Evolutionary conservation across 2,329 filamentous ascomycete species (phyloP).

Genomic region (Nemania sp.): DNA sequence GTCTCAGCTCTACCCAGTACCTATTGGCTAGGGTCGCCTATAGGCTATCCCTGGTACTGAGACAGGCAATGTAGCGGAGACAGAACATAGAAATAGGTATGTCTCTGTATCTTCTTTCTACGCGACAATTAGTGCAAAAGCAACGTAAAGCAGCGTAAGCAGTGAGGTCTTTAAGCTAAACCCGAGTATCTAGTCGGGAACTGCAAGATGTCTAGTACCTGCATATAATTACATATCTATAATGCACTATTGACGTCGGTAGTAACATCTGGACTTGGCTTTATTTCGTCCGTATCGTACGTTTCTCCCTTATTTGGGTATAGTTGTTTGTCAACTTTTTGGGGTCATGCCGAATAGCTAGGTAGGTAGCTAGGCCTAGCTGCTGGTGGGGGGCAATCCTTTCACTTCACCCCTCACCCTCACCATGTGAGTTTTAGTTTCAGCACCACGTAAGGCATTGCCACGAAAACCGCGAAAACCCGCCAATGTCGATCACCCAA

Average conservation of each 20-base stretch:
- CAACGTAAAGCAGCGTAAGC: background rate
- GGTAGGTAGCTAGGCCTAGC: no score
- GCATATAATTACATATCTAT: background rate
- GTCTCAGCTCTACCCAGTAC: conserved; percentile 18
- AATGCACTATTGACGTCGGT: background rate
- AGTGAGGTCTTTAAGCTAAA: background rate
- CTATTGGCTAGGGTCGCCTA: background rate
- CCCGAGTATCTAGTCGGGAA: background rate
- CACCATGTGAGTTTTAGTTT: conserved; percentile 18
- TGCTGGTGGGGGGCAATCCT: background rate
- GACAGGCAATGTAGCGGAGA: no score
- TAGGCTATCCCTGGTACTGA: no score
- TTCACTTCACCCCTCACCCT: conserved; percentile 19
- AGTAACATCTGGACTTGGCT: background rate
- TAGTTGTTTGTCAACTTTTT: background rate
- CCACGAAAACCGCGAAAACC: background rate
- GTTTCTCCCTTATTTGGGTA: conserved; percentile 12
- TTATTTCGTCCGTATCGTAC: conserved; percentile 8
- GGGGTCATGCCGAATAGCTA: background rate
- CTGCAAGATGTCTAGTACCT: background rate
- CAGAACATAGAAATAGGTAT: no score
- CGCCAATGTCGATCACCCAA: background rate
- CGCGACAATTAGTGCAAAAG: background rate
- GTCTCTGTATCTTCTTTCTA: background rate
- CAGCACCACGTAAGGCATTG: background rate